phyloP scores from a whole-genome alignment of 2,329 filamentous ascomycete species.

The Epichloe uncinata region DNA sequence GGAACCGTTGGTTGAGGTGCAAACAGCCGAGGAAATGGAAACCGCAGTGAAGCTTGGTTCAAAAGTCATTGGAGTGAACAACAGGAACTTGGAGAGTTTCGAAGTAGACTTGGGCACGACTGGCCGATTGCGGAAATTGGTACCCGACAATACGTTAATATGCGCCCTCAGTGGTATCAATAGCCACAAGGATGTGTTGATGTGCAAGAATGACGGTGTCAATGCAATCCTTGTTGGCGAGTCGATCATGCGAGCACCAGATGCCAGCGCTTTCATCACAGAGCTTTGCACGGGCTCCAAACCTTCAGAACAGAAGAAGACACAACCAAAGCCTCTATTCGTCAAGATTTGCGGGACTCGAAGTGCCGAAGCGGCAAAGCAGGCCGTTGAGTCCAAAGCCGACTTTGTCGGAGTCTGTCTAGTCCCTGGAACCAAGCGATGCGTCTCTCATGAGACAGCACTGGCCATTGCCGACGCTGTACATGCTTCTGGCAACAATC shows the following conservation, averaged over 20 bases:
- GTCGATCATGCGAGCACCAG: slow-evolving; percentile 81
- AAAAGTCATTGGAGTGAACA: slow-evolving; percentile 93
- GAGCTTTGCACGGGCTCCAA: slow-evolving; percentile 57
- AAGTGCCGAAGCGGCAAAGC: slow-evolving; percentile 63
- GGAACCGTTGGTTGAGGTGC: slow-evolving; percentile 95
- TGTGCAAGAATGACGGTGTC: slow-evolving; percentile 80
- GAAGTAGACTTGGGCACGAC: slow-evolving; percentile 93
- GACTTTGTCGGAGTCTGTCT: slow-evolving; percentile 90
- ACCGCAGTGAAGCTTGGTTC: slow-evolving; percentile 75
- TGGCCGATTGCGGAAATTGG: slow-evolving; percentile 73
- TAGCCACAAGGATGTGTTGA: slow-evolving; percentile 72
- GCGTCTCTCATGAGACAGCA: slow-evolving; percentile 66
- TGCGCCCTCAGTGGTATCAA: slow-evolving; percentile 93
- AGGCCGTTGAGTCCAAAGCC: slow-evolving; percentile 74
- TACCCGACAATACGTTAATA: slow-evolving; percentile 73
- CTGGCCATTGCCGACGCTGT: slow-evolving; percentile 68
- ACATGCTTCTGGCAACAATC: slow-evolving; percentile 47
- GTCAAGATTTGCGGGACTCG: slow-evolving; percentile 96
- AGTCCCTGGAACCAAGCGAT: slow-evolving; percentile 67
- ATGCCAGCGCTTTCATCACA: slow-evolving; percentile 72
- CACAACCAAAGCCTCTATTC: slow-evolving; percentile 37
- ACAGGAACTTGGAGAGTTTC: slow-evolving; percentile 90
- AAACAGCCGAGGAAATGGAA: slow-evolving; percentile 86
- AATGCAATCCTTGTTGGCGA: slow-evolving; percentile 91
- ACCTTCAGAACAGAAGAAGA: slow-evolving; percentile 21